Evolutionary conservation across 2,329 filamentous ascomycete genomes (phyloP).

Genomic region (Huntiella bhutanensis): DNA sequence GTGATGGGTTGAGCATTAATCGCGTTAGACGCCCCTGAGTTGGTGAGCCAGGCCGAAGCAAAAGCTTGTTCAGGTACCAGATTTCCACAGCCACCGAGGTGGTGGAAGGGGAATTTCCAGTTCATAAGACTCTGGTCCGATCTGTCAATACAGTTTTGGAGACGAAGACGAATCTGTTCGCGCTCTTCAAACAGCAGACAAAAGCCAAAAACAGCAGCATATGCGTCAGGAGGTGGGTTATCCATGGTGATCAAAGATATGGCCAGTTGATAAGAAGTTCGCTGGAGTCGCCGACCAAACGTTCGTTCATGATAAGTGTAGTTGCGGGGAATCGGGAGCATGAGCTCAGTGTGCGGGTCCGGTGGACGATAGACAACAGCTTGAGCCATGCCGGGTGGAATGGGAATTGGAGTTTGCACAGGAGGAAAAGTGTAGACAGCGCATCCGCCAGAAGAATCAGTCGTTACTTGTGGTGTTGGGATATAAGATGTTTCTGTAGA

Average conservation of each 20-base stretch:
- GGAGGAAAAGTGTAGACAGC: background rate
- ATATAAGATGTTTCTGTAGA: no score
- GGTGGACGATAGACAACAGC: background rate
- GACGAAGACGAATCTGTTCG: conserved; percentile 27
- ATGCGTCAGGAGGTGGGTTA: conserved; percentile 27
- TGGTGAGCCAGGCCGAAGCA: background rate
- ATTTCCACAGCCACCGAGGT: conserved; percentile 49
- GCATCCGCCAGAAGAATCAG: background rate
- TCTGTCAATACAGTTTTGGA: conserved; percentile 19
- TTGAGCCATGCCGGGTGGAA: background rate
- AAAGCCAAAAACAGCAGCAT: conserved; percentile 48
- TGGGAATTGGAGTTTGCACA: background rate
- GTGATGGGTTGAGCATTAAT: background rate
- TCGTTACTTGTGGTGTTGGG: no score
- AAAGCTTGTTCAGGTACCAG: conserved; percentile 20
- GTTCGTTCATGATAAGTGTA: conserved; percentile 45
- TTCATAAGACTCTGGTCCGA: conserved; percentile 30
- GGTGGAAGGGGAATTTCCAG: conserved; percentile 41
- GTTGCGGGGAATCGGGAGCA: conserved; percentile 27
- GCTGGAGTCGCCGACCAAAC: conserved; percentile 53
- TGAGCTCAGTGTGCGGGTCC: background rate
- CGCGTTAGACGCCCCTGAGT: background rate
- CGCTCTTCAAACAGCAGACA: conserved; percentile 40
- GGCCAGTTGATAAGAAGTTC: conserved; percentile 43
- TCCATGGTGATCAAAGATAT: conserved; percentile 35